Evolutionary conservation across 176 grass and related monocot genomes (phyloP).

Genomic region (Juncus inflexus): DNA sequence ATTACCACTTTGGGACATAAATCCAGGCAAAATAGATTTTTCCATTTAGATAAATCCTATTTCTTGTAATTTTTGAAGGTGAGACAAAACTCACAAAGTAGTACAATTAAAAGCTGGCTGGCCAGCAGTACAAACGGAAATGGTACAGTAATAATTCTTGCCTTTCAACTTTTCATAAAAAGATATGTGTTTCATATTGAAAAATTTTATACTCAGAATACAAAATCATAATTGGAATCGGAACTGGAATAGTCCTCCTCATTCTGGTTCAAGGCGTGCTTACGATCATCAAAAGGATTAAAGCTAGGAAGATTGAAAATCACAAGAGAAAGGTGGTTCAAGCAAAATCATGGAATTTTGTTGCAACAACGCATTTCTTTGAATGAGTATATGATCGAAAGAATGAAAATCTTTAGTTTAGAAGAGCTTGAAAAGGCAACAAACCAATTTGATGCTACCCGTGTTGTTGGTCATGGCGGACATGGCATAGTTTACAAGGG

Average conservation of each 20-base stretch:
- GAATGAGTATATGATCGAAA: slow-evolving; percentile 25
- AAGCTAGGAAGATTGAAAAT: slow-evolving; percentile 13
- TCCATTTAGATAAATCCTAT: too few species aligned
- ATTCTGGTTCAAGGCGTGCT: slow-evolving; percentile 11
- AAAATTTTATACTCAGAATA: neutral
- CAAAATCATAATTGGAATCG: slow-evolving; percentile 22
- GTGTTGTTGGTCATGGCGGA: too few species aligned
- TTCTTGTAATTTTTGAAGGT: too few species aligned
- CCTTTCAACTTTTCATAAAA: too few species aligned
- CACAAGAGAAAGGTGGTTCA: slow-evolving; percentile 22
- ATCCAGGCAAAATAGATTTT: too few species aligned
- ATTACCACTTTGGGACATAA: too few species aligned
- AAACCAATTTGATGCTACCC: too few species aligned
- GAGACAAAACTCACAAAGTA: too few species aligned
- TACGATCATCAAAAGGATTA: slow-evolving; percentile 18
- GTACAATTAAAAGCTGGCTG: too few species aligned
- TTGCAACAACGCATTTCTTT: slow-evolving; percentile 25
- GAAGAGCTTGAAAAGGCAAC: slow-evolving; percentile 39
- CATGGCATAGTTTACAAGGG: slow-evolving; percentile 21
- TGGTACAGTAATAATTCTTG: too few species aligned
- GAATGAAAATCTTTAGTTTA: slow-evolving; percentile 30
- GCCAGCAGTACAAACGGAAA: too few species aligned
- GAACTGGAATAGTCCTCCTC: slow-evolving; percentile 33
- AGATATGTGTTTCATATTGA: too few species aligned
- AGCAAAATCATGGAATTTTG: slow-evolving; percentile 34